Conservation (phyloP, 345 rosid genomes). For the Orychophragmus violaceus region DNA sequence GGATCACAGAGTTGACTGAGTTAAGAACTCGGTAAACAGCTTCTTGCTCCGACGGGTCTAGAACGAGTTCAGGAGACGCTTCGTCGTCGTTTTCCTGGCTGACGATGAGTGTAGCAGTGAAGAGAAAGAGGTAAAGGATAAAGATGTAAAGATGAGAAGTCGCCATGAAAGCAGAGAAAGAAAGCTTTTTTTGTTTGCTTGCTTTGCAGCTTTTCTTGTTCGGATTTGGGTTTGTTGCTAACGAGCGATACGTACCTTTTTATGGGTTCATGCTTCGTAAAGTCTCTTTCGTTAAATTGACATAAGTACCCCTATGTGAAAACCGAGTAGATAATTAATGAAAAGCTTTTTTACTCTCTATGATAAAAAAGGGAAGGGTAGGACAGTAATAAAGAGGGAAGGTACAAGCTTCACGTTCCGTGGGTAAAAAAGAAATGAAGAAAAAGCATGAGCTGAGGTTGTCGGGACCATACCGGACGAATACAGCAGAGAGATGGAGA, state of each 20-base stretch:
- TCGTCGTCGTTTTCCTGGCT: conserved; percentile 20
- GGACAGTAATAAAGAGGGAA: background rate
- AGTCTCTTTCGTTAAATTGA: background rate
- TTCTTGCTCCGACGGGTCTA: conserved; percentile 52
- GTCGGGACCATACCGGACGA: conserved; percentile 26
- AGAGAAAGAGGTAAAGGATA: conserved; percentile 22
- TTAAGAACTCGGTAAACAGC: conserved; percentile 43
- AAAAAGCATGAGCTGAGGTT: conserved; percentile 19
- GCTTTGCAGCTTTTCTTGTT: background rate
- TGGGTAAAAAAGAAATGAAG: conserved; percentile 14
- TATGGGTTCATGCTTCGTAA: conserved; percentile 12
- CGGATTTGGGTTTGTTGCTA: conserved; percentile 26
- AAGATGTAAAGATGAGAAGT: background rate
- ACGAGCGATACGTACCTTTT: conserved; percentile 25
- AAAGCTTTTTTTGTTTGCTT: background rate
- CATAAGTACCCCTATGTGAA: background rate
- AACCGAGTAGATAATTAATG: background rate
- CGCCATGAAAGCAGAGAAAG: conserved; percentile 25
- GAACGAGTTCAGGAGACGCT: conserved; percentile 24
- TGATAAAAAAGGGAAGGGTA: background rate
- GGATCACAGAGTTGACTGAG: conserved; percentile 45
- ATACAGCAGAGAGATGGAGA: background rate
- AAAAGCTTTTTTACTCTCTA: background rate
- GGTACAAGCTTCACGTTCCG: conserved; percentile 29
- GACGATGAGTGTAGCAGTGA: conserved; percentile 7